Base-by-base conservation (phyloP, 352 stramenopile genomes). In the Pythium sp. region DNA sequence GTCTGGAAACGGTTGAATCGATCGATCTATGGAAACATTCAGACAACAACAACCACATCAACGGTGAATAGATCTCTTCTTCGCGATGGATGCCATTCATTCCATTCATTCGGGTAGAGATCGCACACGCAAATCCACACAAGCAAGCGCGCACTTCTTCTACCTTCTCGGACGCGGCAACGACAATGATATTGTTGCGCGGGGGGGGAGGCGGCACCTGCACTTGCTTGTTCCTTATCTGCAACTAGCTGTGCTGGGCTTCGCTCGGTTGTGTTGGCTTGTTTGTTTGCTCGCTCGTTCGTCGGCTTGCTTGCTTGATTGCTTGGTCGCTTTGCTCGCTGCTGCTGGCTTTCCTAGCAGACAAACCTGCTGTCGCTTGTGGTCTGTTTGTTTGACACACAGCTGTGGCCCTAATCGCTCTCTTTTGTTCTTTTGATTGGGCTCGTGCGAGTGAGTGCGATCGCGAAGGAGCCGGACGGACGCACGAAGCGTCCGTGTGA, bases 151-250 rank as follows among this genome's bases (percentile, higher is more conserved):
- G 55, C 55, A 20, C 20, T 43, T 32, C 32, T 61, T 61, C 56
- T 61, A 61, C 56, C 56, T 61, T 47, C 55, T 61, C 18, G 20
- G 20, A 34, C 11, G 56, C 32, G n/a, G 55, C 55, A 22, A 28
- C 28, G 43, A 26, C 28, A 60, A 60, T 47, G 56, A 5, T 41
- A 9, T 46, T 26, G 18, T 41, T 24, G 47, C n/a, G 20, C 8
- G 20, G n/a, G 7, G 18, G 28, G 8, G 20, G n/a, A 3, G 55
- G 20, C 30, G 20, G 47, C 56, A 36, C 56, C 30, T 61, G 56
- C 56, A n/a, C 56, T 61, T 38, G 18, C 55, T 61, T 61, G 55
- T 46, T 62, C 56, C 30, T 47, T 46, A 47, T 62, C 56, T n/a
- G 56, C 20, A 51, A 62, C 56, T 62, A 32, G 32, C n/a, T 46